Percentiles rank a stretch among this genome's conserved stretches.
phyloP scores from a whole-genome alignment of 305 asterid species.

The Withania somnifera region DNA sequence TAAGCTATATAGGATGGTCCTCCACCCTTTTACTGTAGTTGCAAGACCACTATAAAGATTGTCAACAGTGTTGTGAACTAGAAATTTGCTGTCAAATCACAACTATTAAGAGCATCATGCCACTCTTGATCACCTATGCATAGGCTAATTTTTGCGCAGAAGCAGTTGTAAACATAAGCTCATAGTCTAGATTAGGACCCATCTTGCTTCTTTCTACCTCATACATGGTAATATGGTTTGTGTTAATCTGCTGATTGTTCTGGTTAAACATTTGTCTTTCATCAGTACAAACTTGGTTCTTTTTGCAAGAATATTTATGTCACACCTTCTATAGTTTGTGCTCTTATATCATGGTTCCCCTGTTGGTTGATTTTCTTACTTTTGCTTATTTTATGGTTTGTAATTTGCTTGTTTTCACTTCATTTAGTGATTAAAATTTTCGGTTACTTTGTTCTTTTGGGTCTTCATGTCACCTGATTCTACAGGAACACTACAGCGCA shows the following conservation, averaged over 20 bases:
- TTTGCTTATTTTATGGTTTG: neutral
- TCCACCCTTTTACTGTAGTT: neutral
- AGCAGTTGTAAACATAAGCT: neutral
- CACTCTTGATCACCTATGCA: neutral
- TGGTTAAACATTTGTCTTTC: neutral
- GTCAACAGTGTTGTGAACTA: neutral
- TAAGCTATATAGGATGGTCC: neutral
- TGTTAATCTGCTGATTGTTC: neutral
- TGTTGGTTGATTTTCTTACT: neutral
- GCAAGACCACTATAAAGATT: neutral
- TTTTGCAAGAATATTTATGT: neutral
- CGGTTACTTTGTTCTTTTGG: neutral
- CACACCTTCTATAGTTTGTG: neutral
- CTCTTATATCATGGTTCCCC: neutral
- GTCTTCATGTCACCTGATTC: conserved; percentile 7
- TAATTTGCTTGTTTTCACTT: neutral
- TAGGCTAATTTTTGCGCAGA: neutral
- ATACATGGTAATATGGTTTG: neutral
- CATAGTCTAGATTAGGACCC: neutral
- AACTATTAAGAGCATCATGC: neutral
- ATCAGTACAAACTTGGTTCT: neutral
- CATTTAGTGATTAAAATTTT: conserved; percentile 2
- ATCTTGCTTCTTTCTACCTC: conserved; percentile 1
- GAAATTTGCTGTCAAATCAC: neutral
- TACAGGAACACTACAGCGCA: conserved; percentile 40